Conservation (phyloP, 2,329 filamentous ascomycete genomes). For the Zymoseptoria pseudotritici region DNA sequence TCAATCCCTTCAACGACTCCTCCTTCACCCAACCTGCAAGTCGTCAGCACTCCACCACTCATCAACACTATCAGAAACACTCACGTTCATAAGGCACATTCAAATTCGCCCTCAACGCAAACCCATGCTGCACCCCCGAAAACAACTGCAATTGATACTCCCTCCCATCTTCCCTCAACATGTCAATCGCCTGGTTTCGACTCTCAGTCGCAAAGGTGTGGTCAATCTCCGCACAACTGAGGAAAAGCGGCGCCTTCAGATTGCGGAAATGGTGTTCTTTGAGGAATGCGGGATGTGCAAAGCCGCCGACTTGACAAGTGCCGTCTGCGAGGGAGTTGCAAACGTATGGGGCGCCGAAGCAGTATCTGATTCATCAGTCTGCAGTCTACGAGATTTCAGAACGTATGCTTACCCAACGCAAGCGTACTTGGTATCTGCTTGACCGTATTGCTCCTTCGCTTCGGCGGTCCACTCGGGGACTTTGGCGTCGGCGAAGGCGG, state of each 20-base stretch:
- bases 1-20: slow-evolving; percentile 6
- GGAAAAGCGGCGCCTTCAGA: slow-evolving; percentile 33
- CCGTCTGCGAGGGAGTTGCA: slow-evolving; percentile 31
- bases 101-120: slow-evolving; percentile 32
- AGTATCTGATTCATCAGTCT: slow-evolving; percentile 9
- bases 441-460: slow-evolving; percentile 32
- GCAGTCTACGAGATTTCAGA: neutral
- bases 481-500: slow-evolving; percentile 35
- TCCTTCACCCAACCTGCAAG: slow-evolving; percentile 7
- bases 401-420: slow-evolving; percentile 31
- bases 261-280: slow-evolving; percentile 32
- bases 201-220: slow-evolving; percentile 36
- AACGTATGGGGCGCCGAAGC: slow-evolving; percentile 36
- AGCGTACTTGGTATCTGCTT: slow-evolving; percentile 31
- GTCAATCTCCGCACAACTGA: slow-evolving; percentile 42
- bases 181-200: slow-evolving; percentile 37
- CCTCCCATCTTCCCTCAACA: slow-evolving; percentile 35
- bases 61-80: slow-evolving; percentile 2
- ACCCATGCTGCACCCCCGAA: slow-evolving; percentile 30
- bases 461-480: slow-evolving; percentile 40
- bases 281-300: slow-evolving; percentile 46
- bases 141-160: slow-evolving; percentile 30
- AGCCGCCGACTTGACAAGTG: slow-evolving; percentile 38
- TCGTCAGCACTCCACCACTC: neutral
- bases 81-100: slow-evolving; percentile 39